A percentile compares a stretch with the other conserved stretches of the same genome.
Conservation (phyloP, 805 yeast species). For the Ogataea neopini region DNA sequence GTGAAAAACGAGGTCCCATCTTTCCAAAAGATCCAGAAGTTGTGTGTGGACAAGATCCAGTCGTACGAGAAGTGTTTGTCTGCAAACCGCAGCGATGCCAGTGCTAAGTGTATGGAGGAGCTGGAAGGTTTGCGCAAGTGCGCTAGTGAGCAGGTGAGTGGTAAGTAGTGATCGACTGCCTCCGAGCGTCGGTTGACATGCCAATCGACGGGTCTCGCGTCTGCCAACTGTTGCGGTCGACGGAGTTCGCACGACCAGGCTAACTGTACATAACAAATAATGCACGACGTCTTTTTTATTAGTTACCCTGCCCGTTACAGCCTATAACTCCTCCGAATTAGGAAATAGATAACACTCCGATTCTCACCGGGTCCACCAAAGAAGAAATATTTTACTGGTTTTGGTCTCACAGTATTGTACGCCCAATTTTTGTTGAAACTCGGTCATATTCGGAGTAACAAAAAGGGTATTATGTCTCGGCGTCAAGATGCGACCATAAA, state of each 20-base stretch:
- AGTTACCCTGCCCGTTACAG: background rate
- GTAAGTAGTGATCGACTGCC: no score
- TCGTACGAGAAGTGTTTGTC: conserved; percentile 68
- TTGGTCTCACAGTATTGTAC: background rate
- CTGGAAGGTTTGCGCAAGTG: conserved; percentile 64
- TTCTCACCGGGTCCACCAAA: conserved; percentile 3
- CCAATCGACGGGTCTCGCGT: no score
- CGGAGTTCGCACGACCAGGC: background rate
- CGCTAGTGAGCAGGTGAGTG: conserved; percentile 24
- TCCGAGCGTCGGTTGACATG: background rate
- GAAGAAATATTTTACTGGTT: background rate
- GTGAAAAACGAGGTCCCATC: conserved; percentile 67
- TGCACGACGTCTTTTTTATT: no score
- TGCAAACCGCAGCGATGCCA: conserved; percentile 44
- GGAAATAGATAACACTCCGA: conserved; percentile 4
- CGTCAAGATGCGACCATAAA: background rate
- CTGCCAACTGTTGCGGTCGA: conserved; percentile 2
- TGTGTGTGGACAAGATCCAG: conserved; percentile 58
- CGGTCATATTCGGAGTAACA: background rate
- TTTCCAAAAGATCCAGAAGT: conserved; percentile 63
- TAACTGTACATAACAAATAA: background rate
- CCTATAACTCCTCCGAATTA: background rate
- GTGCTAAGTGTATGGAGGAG: conserved; percentile 51
- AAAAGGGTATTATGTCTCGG: background rate
- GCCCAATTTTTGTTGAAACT: no score